phyloP scores from a whole-genome alignment of 2,329 filamentous ascomycete species.

The Penicillium sp. region DNA sequence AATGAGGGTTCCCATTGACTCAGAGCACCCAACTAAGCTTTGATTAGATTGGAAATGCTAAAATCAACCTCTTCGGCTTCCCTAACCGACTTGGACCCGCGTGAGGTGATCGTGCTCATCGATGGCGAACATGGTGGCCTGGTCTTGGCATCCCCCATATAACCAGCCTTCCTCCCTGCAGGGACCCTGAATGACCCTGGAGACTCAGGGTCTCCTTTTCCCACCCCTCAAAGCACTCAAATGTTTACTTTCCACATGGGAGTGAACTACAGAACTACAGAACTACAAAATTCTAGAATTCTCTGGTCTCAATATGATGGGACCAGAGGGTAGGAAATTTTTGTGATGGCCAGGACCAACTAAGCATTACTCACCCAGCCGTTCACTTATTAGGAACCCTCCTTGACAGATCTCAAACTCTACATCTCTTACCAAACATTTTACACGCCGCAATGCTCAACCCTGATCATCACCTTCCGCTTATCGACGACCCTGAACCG shows the following conservation, averaged over 20 bases:
- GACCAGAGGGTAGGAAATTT: background rate
- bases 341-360: background rate
- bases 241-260: background rate
- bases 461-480: background rate
- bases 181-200: background rate
- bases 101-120: slow-evolving; percentile 34
- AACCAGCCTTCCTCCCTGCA: slow-evolving; percentile 15
- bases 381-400: background rate
- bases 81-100: slow-evolving; percentile 17
- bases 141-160: slow-evolving; percentile 27
- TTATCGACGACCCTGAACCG: background rate
- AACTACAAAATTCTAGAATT: background rate
- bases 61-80: slow-evolving; percentile 18
- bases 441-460: background rate
- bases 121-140: slow-evolving; percentile 29
- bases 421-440: too few relatives aligned
- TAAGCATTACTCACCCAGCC: background rate
- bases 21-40: slow-evolving; percentile 19
- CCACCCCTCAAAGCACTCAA: background rate
- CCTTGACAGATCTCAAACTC: background rate
- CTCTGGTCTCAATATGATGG: background rate
- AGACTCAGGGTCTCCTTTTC: background rate
- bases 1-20: background rate
- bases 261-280: background rate
- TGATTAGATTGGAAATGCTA: slow-evolving; percentile 18